Conservation (phyloP, 768 basidiomycete species). For the Calocera cornea region DNA sequence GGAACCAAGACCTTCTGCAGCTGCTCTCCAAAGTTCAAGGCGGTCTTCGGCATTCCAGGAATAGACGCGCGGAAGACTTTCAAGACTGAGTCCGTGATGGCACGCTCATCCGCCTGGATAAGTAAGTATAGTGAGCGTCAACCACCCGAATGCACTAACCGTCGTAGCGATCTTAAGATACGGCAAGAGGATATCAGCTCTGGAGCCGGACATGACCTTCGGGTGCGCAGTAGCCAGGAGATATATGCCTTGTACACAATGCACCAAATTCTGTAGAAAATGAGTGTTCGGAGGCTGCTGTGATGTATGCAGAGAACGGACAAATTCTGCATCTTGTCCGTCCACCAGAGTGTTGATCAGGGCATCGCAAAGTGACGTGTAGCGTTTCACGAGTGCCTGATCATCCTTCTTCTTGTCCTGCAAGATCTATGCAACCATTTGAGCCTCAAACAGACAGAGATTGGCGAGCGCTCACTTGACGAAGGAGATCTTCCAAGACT, state of each 20-base stretch:
- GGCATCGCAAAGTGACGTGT: constrained; percentile 67
- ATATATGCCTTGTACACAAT: constrained; percentile 75
- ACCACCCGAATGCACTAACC: constrained; percentile 31
- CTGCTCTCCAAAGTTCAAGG: constrained; percentile 75
- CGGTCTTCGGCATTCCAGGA: constrained; percentile 80
- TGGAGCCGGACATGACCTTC: constrained; percentile 62
- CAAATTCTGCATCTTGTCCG: constrained; percentile 66
- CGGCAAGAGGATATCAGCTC: constrained; percentile 75
- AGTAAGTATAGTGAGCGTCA: background rate
- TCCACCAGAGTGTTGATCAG: constrained; percentile 84
- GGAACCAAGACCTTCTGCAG: constrained; percentile 69
- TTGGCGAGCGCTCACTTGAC: constrained; percentile 33
- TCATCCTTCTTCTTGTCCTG: constrained; percentile 47
- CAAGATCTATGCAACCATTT: constrained; percentile 36
- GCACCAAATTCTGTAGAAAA: constrained; percentile 51
- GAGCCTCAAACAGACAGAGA: background rate
- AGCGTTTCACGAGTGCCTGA: constrained; percentile 45
- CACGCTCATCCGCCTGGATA: constrained; percentile 62
- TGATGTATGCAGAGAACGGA: constrained; percentile 20
- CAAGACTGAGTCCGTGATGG: constrained; percentile 72
- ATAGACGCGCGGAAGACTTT: constrained; percentile 77
- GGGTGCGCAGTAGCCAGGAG: constrained; percentile 74
- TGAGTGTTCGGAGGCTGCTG: background rate
- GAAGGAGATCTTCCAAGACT: constrained; percentile 70
- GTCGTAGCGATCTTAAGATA: constrained; percentile 75